Evolutionary conservation across 164 flowering plant species (phyloP), one percentile per base, ranked within the genome.

Genomic region (Stephania yunnanensis): DNA sequence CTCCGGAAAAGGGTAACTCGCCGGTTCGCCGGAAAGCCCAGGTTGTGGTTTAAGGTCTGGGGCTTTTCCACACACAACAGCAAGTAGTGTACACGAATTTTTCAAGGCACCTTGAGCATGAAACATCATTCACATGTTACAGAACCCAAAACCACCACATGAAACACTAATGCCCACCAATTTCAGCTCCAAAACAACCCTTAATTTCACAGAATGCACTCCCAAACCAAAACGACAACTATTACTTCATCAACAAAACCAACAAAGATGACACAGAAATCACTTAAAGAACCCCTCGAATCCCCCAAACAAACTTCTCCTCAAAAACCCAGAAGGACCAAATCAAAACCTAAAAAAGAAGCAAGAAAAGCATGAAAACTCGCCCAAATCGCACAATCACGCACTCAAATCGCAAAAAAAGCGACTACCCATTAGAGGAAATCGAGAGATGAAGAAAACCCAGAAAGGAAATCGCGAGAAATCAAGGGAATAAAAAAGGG

Each of bases 1-100:
- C 76, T 89, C 91, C 1, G 94, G 94, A 76, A 88, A 89, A 0
- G 92, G 92, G 73, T 85, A 92, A 20, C 71, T 76, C 5, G 72
- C 73, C 10, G 71, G 74, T 67, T 82, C 84, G 36, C 76, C 85
- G 4, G 71, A 12, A 31, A 19, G 77, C 61, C 75, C 81, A 58
- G 77, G 81, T 76, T 85, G 80, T 64, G 44, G 81, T 66, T 83
- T 85, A 42, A 48, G 25, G 70, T 82, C 85, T 68, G 73, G 42
- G 68, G 7, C 69, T 69, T 80, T 77, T 9, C 86, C 86, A 80
- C 89, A 83, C 9, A 79, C 48, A 68, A 90, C 91, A 4, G 89
- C 92, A 71, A 91, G 89, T 67, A 91, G 87, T 73, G 80, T 78
- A 82, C 94, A 93, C 30, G 80, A 80, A 63, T 85, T 81, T 69